Evolutionary conservation across 805 yeast species (phyloP).

Genomic region (Ogataea nitratoaversa): DNA sequence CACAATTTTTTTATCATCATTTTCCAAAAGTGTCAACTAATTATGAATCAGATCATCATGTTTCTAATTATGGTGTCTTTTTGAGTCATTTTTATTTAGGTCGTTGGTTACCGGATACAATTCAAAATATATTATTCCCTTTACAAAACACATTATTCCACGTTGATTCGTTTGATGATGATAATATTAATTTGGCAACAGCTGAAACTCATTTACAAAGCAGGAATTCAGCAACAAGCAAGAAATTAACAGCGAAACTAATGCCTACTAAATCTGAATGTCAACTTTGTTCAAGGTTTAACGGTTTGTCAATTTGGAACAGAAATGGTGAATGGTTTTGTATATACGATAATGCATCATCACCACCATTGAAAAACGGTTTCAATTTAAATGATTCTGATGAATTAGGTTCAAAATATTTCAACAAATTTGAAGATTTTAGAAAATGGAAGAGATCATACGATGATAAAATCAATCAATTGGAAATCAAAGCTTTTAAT

Average conservation of each 20-base stretch:
- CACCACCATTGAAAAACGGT: neutral
- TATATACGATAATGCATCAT: constrained; percentile 8
- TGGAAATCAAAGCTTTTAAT: constrained; percentile 17
- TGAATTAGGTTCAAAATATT: constrained; percentile 20
- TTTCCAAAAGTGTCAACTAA: constrained; percentile 31
- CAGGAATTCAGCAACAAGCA: constrained; percentile 10
- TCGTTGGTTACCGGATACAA: constrained; percentile 30
- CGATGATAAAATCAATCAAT: constrained; percentile 7
- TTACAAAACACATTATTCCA: constrained; percentile 18
- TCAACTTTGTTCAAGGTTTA: constrained; percentile 22
- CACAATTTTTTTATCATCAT: constrained; percentile 27
- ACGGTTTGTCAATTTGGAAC: constrained; percentile 27
- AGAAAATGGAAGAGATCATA: constrained; percentile 20
- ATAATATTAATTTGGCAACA: too few species aligned
- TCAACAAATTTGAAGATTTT: constrained; percentile 22
- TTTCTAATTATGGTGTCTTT: constrained; percentile 22
- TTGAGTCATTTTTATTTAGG: constrained; percentile 31
- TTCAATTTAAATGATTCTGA: constrained; percentile 12
- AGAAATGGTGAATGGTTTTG: constrained; percentile 31
- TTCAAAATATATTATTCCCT: constrained; percentile 25
- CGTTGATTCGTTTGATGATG: too few species aligned
- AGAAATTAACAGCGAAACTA: constrained; percentile 24
- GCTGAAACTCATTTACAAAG: too few species aligned
- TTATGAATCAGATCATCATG: constrained; percentile 30
- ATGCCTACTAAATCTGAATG: constrained; percentile 32